These are phyloP conservation scores for Colletotrichum scovillei DNA, from an alignment of 2,329 filamentous ascomycete species.

Conservation along the genomic window DNA sequence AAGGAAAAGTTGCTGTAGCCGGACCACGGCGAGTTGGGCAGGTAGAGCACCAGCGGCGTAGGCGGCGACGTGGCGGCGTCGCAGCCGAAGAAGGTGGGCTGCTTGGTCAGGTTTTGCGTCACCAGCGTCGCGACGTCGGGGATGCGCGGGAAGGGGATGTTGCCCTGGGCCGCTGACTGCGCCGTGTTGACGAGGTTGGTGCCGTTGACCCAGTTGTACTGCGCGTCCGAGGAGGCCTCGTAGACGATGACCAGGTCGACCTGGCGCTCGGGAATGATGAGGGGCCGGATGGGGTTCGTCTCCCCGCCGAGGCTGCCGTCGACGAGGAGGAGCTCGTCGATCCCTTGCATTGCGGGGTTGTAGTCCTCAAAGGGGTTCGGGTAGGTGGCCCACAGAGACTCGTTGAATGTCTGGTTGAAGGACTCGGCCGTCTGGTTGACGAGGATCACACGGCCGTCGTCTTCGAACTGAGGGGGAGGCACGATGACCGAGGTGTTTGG, in stretches of 20 bases:
- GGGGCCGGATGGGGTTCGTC: slow-evolving; percentile 42
- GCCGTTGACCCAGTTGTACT: slow-evolving; percentile 43
- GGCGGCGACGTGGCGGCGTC: slow-evolving; percentile 34
- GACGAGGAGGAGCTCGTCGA: slow-evolving; percentile 42
- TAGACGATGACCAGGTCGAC: slow-evolving; percentile 46
- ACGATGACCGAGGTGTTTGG: slow-evolving; percentile 30
- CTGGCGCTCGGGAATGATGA: slow-evolving; percentile 42
- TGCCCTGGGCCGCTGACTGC: slow-evolving; percentile 38
- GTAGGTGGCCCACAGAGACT: slow-evolving; percentile 44
- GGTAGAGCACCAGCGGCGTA: slow-evolving; percentile 42
- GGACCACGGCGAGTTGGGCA: slow-evolving; percentile 44
- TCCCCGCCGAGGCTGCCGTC: slow-evolving; percentile 47
- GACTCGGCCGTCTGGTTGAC: slow-evolving; percentile 38
- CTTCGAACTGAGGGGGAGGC: slow-evolving; percentile 21
- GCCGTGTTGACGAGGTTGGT: slow-evolving; percentile 39
- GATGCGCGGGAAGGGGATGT: slow-evolving; percentile 43
- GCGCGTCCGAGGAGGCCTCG: slow-evolving; percentile 43
- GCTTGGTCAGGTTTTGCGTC: slow-evolving; percentile 39
- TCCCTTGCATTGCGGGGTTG: slow-evolving; percentile 40
- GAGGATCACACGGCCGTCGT: slow-evolving; percentile 39
- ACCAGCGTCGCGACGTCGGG: slow-evolving; percentile 42
- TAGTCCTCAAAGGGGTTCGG: slow-evolving; percentile 46
- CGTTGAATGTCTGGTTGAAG: slow-evolving; percentile 44
- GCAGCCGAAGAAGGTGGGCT: slow-evolving; percentile 45
- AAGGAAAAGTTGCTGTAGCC: slow-evolving; percentile 43